These are phyloP conservation scores for Boletus nobilissimus DNA, from an alignment of 1,284 basidiomycete genomes.

Conservation along the genomic window DNA sequence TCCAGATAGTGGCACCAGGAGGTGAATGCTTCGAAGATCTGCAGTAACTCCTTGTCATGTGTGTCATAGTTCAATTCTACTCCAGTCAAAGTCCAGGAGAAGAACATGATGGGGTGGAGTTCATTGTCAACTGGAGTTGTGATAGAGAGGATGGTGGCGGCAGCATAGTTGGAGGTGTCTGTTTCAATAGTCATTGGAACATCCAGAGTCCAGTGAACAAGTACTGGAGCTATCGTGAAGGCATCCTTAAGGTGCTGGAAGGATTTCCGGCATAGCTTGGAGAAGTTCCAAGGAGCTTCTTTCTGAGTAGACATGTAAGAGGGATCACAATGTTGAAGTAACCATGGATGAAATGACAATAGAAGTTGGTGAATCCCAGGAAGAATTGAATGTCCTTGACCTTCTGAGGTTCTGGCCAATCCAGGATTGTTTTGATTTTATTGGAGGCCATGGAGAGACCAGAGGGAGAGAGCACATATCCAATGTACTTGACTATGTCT, in stretches of 20 bases:
- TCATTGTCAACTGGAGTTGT: neutral
- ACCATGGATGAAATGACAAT: neutral
- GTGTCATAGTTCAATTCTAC: neutral
- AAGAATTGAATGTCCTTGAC: slow-evolving; percentile 20
- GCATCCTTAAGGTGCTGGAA: neutral
- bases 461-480: neutral
- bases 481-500: slow-evolving; percentile 20
- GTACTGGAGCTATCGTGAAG: slow-evolving; percentile 15
- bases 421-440: neutral
- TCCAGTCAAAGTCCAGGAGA: neutral
- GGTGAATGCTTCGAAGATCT: neutral
- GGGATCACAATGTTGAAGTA: neutral
- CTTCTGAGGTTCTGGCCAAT: slow-evolving; percentile 28
- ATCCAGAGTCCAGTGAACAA: neutral
- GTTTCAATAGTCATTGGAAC: neutral
- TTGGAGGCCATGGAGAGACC: neutral
- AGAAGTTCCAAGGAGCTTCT: neutral
- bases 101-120: neutral
- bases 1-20: neutral
- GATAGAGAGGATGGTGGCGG: neutral
- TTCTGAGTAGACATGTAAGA: neutral
- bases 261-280: neutral
- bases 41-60: neutral
- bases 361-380: slow-evolving; percentile 6
- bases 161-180: neutral